Evolutionary conservation across 1,139 yeast species (phyloP), one percentile per base, ranked within the genome.

Genomic region (Pneumocystis jirovecii): DNA sequence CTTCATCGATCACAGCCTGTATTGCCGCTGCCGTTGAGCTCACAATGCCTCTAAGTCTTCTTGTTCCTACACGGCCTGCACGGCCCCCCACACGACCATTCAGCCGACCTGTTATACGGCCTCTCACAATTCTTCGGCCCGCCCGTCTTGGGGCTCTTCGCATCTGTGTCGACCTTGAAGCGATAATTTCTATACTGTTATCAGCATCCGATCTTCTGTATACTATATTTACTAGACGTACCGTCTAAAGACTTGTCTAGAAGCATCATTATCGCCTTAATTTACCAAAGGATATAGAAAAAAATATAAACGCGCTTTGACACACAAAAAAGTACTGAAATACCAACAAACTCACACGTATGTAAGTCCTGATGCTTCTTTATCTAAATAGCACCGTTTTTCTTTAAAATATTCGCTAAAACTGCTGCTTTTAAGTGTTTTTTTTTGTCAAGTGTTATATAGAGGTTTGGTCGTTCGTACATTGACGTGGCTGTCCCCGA

Each of bases 1-100:
- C 71, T 31, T 68, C 69, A 25, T 68, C 66, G 50, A 72, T 67
- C 34, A 70, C 68, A 50, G 70, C 67, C 39, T 65, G 64, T 60
- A 66, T 60, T 31, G 70, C 50, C 66, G 64, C 67, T 31, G 72
- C 65, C 34, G 56, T 61, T 25, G 65, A 15, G 68, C 66, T 69
- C 68, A 45, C 68, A 50, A 50, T 50, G 10, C 3, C 31, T 12
- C 29, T 25, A 8, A 50, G 3, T 25, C 21, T 50, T 25, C 57
- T 44, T 6, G 56, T 19, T 19, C 31, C 34, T 12, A 25, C 29
- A 50, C 57, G 34, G 21, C n/a, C 21, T 50, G 40, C 15, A 34
- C 37, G 37, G 37, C 37, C 37, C 8, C 7, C 8, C 12, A 37
- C 40, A 37, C 40, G 40, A 37, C 15, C 7, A 7, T 10, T 37